Conservation (phyloP, 169 alveolate genomes). For the Eimeria praecox region DNA sequence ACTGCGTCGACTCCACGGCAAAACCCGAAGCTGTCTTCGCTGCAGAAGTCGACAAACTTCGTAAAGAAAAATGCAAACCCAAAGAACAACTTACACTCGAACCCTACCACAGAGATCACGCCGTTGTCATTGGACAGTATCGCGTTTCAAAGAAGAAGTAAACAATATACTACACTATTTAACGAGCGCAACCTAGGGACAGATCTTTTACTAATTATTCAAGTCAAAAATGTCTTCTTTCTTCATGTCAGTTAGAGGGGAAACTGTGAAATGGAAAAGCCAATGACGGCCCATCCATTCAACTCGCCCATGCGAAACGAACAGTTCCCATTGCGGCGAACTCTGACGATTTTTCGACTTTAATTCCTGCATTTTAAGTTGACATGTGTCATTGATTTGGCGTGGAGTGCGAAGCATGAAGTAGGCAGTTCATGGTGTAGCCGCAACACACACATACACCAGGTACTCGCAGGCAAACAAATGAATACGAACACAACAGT, state of each 20-base stretch:
- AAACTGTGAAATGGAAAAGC: neutral
- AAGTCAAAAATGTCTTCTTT: too few relatives aligned
- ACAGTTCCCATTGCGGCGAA: neutral
- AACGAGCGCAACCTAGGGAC: too few relatives aligned
- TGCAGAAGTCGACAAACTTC: conserved; percentile 95
- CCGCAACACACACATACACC: neutral
- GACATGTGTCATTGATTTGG: too few relatives aligned
- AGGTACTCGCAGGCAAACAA: neutral
- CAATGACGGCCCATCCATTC: neutral
- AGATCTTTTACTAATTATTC: too few relatives aligned
- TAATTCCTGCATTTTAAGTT: neutral
- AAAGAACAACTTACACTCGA: conserved; percentile 98
- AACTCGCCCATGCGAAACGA: neutral
- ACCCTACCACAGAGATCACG: conserved; percentile 99
- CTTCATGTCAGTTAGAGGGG: too few relatives aligned
- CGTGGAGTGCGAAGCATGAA: neutral
- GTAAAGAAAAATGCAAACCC: conserved; percentile 97
- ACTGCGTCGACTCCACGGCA: conserved; percentile 99
- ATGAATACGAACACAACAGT: neutral
- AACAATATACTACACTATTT: too few relatives aligned
- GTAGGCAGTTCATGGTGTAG: neutral
- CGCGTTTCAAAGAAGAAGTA: conserved; percentile 91
- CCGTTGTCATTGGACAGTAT: conserved; percentile 98
- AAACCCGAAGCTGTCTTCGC: conserved; percentile 98
- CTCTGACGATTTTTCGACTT: conserved; percentile 26